A percentile compares a stretch with the other conserved stretches of the same genome.
Conservation (phyloP, 208 protist species). For the Willaertia magna region DNA sequence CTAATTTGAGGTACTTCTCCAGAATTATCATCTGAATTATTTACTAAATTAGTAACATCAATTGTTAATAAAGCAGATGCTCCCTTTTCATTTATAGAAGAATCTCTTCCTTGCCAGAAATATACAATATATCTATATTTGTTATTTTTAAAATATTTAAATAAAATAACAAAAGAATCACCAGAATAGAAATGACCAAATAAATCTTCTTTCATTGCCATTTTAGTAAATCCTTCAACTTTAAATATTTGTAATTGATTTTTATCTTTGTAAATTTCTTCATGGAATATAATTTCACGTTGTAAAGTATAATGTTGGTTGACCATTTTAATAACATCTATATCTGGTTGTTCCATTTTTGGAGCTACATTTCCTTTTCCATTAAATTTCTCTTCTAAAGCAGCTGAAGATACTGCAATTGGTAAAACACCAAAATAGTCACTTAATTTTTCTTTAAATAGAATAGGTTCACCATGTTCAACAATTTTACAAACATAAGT, state of each 20-base stretch:
- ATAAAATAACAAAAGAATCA: background rate
- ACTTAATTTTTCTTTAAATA: slow-evolving; percentile 1
- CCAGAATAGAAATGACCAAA: background rate
- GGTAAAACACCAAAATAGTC: background rate
- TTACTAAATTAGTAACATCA: background rate
- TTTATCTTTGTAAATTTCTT: background rate
- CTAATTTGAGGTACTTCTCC: background rate
- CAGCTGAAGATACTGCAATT: background rate
- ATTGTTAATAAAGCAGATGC: slow-evolving; percentile 3
- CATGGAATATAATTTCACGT: background rate
- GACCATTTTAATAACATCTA: background rate
- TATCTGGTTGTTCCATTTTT: background rate
- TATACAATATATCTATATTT: background rate
- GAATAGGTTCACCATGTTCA: background rate
- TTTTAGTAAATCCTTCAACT: slow-evolving; percentile 4
- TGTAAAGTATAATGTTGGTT: background rate
- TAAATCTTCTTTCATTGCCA: background rate
- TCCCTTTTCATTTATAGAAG: background rate
- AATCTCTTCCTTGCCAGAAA: slow-evolving; percentile 12
- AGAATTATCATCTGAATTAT: background rate
- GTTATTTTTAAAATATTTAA: background rate
- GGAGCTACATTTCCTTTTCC: background rate
- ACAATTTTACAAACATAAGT: background rate
- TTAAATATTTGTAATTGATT: background rate
- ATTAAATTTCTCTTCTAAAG: background rate